Evolutionary conservation across 306 rosid genomes (phyloP), one percentile per base, ranked within the genome.

Genomic region (Pyrus communis): DNA sequence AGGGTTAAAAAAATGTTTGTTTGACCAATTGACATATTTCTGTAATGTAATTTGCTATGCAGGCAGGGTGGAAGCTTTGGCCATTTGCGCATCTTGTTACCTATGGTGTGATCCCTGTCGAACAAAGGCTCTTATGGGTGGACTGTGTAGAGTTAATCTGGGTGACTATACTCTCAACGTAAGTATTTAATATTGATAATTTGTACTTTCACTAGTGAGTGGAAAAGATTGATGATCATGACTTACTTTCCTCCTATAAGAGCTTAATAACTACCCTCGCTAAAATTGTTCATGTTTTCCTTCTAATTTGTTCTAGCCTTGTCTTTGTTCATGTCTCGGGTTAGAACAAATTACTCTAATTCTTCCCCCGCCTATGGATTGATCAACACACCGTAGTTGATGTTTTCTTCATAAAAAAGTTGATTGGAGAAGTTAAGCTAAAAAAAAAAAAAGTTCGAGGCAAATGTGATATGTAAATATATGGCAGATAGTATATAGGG

Each of bases 31-130:
- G 68, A 57, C 51, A 54, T 78, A 46, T 33, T 62, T 82, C 55
- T 75, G 73, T 25, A 43, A 42, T 71, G 33, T 73, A 76, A 76
- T 42, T 81, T 58, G 46, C 78, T 64, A 17, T 75, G 69, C 85
- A 95, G 98, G 98, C 98, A 13, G 97, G 98, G 76, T 92, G 98
- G 98, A 95, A 95, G 81, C 93, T 95, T 60, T 95, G 97, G 98
- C 98, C 98, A 31, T 95, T 95, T 87, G 97, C 98, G 65, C 97
- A 95, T 89, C 91, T 92, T 42, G 78, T 95, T 79, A 95, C 97
- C 61, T 95, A 95, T n/a, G 97, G 97, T 73, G 90, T 92, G 73
- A 58, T 95, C 82, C 98, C 97, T 5, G 96, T 92, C 23, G 96
- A 95, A 86, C 98, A 95, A 73, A 88, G 98, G 79, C 97, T 95